These are phyloP conservation scores for Hygrocybe coccinea DNA, from an alignment of 768 basidiomycete genomes.

Conservation along the genomic window DNA sequence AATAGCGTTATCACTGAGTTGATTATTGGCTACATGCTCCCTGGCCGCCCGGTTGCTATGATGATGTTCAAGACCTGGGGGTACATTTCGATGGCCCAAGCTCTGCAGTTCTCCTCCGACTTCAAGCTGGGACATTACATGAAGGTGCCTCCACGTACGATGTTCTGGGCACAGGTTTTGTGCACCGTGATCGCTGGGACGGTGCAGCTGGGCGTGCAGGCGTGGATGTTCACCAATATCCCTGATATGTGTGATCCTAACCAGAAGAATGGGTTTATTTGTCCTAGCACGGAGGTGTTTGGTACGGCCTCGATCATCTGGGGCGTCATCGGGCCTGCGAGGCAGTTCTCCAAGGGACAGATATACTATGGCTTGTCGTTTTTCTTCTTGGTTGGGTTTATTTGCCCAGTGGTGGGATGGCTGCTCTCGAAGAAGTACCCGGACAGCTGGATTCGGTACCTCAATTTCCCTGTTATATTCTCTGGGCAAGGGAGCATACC, in stretches of 20 bases:
- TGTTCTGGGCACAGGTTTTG: conserved; percentile 69
- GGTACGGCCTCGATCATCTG: conserved; percentile 72
- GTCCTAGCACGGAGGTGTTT: conserved; percentile 66
- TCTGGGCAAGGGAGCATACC: conserved; percentile 59
- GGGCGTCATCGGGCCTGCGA: conserved; percentile 75
- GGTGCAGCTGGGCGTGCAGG: conserved; percentile 69
- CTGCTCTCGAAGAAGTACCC: conserved; percentile 56
- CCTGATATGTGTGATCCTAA: conserved; percentile 49
- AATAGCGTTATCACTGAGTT: conserved; percentile 71
- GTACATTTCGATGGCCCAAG: conserved; percentile 32
- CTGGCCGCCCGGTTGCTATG: conserved; percentile 73
- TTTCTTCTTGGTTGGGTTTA: conserved; percentile 75
- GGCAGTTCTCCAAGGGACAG: conserved; percentile 64
- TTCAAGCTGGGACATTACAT: conserved; percentile 79
- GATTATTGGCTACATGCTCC: conserved; percentile 74
- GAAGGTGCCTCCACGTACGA: conserved; percentile 68
- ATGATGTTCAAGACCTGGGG: conserved; percentile 78
- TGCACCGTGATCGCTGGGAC: conserved; percentile 67
- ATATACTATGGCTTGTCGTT: conserved; percentile 50
- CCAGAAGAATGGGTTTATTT: conserved; percentile 63
- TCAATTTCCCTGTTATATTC: conserved; percentile 64
- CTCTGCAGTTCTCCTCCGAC: conserved; percentile 64
- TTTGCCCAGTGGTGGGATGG: conserved; percentile 55
- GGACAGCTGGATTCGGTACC: conserved; percentile 52
- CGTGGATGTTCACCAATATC: conserved; percentile 74